Evolutionary conservation across 1,284 basidiomycete genomes (phyloP).

Genomic region (Neonothopanus nambi): DNA sequence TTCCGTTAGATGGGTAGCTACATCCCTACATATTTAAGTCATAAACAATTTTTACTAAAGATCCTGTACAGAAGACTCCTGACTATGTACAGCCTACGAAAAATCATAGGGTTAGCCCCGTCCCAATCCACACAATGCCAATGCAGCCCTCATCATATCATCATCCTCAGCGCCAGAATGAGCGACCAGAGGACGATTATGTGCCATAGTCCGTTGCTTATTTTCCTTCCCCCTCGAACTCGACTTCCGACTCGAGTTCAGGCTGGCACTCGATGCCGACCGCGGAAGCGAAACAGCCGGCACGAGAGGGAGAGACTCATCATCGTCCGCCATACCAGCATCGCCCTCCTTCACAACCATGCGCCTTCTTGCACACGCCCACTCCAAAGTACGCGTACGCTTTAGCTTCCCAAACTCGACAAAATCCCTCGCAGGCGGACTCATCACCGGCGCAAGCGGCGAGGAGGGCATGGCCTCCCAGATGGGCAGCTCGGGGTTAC

Average conservation of each 20-base stretch:
- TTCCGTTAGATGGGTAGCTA: background rate
- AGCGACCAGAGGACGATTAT: background rate
- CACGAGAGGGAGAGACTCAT: slow-evolving; percentile 15
- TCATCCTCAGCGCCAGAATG: slow-evolving; percentile 43
- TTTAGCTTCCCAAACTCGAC: slow-evolving; percentile 52
- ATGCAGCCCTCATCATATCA: slow-evolving; percentile 57
- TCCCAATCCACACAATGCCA: slow-evolving; percentile 61
- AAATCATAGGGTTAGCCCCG: slow-evolving; percentile 20
- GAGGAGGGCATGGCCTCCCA: slow-evolving; percentile 78
- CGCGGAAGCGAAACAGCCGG: slow-evolving; percentile 10
- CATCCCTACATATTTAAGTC: slow-evolving; percentile 2
- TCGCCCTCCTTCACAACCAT: slow-evolving; percentile 36
- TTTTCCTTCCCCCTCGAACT: slow-evolving; percentile 29
- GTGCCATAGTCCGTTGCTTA: background rate
- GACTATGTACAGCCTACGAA: background rate
- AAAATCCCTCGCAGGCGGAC: slow-evolving; percentile 48
- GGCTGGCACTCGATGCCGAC: background rate
- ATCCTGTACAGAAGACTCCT: background rate
- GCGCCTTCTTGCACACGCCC: slow-evolving; percentile 66
- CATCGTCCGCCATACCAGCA: slow-evolving; percentile 32
- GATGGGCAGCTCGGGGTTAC: slow-evolving; percentile 34
- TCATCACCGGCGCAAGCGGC: slow-evolving; percentile 51
- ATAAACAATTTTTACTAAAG: slow-evolving; percentile 1
- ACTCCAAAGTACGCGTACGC: slow-evolving; percentile 60
- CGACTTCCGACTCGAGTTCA: background rate